These are phyloP conservation scores for Logfia minima DNA, from an alignment of 129 eudicot species.

Conservation along the genomic window DNA sequence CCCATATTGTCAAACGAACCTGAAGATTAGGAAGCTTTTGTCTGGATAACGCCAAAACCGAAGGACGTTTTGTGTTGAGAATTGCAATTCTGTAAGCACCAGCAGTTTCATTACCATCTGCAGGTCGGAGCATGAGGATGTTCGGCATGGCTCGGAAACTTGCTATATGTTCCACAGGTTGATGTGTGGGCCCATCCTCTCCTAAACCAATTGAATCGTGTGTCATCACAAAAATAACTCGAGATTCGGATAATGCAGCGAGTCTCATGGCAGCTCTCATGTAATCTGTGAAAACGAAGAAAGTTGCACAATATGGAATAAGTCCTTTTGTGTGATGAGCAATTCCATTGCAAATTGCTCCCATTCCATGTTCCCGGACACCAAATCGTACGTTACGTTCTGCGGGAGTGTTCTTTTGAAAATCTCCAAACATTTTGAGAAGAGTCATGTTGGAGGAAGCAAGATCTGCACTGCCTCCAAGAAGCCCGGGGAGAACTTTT, in stretches of 20 bases:
- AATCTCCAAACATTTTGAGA: conserved; percentile 53
- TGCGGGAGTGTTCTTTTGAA: conserved; percentile 50
- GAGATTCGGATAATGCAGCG: conserved; percentile 48
- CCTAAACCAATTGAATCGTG: conserved; percentile 64
- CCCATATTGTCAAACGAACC: neutral
- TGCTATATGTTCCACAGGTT: conserved; percentile 61
- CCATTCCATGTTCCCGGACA: conserved; percentile 68
- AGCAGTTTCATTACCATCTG: conserved; percentile 71
- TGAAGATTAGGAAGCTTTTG: conserved; percentile 55
- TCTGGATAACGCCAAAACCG: conserved; percentile 57
- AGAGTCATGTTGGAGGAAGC: conserved; percentile 74
- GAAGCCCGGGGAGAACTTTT: conserved; percentile 56
- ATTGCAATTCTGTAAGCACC: conserved; percentile 54
- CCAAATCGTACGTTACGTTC: conserved; percentile 64
- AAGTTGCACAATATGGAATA: conserved; percentile 65
- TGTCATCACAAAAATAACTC: conserved; percentile 61
- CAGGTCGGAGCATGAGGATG: conserved; percentile 64
- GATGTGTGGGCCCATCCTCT: conserved; percentile 70
- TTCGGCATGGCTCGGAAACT: conserved; percentile 83
- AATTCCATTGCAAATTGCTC: conserved; percentile 62
- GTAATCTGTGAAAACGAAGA: conserved; percentile 71
- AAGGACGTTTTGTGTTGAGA: conserved; percentile 49
- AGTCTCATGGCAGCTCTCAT: conserved; percentile 64
- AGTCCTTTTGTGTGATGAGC: conserved; percentile 58
- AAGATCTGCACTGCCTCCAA: conserved; percentile 69